A percentile compares a stretch with the other conserved stretches of the same genome.
These are phyloP conservation scores for Amylostereum areolatum DNA, from an alignment of 1,284 basidiomycete genomes.

Conservation along the genomic window DNA sequence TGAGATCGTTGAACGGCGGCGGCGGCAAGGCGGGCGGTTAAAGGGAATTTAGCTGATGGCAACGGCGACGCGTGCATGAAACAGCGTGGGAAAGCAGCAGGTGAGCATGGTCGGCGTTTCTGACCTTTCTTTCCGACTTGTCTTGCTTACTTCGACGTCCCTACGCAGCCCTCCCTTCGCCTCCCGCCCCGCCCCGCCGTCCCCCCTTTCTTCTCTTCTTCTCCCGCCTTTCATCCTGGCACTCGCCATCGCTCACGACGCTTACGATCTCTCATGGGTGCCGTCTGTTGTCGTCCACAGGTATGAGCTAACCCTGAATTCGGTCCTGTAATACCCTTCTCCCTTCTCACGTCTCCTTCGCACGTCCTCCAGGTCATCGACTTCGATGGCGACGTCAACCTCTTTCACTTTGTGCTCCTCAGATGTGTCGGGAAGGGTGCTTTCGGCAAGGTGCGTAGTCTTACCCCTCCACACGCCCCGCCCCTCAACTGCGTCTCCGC, in stretches of 20 bases:
- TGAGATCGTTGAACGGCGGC: no score
- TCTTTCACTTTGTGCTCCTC: slow-evolving; percentile 94
- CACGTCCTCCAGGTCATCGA: slow-evolving; percentile 74
- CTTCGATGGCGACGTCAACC: slow-evolving; percentile 95
- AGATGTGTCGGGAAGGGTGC: slow-evolving; percentile 96
- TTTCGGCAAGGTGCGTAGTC: slow-evolving; percentile 88
- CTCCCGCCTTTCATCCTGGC: slow-evolving; percentile 7
- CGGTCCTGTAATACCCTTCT: slow-evolving; percentile 1
- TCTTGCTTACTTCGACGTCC: slow-evolving; percentile 10
- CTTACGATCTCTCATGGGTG: slow-evolving; percentile 57
- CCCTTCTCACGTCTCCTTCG: slow-evolving; percentile 6
- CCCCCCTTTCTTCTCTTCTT: slow-evolving; percentile 11
- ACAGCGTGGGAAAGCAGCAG: not conserved
- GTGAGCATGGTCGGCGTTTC: not conserved
- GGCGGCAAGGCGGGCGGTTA: no score
- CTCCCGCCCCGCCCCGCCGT: slow-evolving; percentile 10
- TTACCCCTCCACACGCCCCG: not conserved
- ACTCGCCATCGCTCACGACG: slow-evolving; percentile 14
- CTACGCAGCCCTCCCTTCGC: slow-evolving; percentile 9
- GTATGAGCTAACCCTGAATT: slow-evolving; percentile 35
- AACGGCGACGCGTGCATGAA: no score
- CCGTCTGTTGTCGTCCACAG: slow-evolving; percentile 77
- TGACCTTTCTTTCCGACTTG: slow-evolving; percentile 9
- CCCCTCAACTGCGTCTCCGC: not conserved
- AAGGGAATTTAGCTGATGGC: no score